A percentile compares a stretch with the other conserved stretches of the same genome.
These are phyloP conservation scores for Trichosanthes truncata DNA, from an alignment of 306 rosid genomes.

Conservation along the genomic window DNA sequence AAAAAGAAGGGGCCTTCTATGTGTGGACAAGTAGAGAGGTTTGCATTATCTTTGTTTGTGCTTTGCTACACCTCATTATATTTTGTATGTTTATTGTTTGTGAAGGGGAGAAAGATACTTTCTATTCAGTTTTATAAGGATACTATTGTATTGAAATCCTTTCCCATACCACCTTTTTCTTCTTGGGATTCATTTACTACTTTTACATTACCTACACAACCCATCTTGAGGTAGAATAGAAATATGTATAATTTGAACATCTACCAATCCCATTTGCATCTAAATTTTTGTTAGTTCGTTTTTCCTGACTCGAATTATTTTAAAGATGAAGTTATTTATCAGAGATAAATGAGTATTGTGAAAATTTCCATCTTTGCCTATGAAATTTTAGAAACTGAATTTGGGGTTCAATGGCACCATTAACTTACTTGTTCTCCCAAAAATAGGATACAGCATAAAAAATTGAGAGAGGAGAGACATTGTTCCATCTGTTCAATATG, in stretches of 20 bases:
- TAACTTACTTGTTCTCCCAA: background rate
- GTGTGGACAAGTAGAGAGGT: slow-evolving; percentile 88
- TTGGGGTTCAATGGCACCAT: background rate
- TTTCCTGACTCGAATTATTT: background rate
- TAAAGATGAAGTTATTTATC: background rate
- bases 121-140: background rate
- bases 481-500: background rate
- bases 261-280: background rate
- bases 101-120: background rate
- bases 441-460: background rate
- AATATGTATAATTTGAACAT: background rate
- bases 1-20: slow-evolving; percentile 89
- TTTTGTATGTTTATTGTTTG: background rate
- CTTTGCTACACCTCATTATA: slow-evolving; percentile 2
- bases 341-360: background rate
- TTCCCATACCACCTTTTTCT: background rate
- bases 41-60: background rate
- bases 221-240: background rate
- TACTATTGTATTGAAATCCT: background rate
- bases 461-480: background rate
- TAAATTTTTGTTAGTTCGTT: background rate
- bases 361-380: background rate
- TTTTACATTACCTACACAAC: background rate
- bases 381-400: background rate
- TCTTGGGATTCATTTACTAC: background rate